phyloP scores from a whole-genome alignment of 2,329 filamentous ascomycete species.

The Trichoderma arundinaceum region DNA sequence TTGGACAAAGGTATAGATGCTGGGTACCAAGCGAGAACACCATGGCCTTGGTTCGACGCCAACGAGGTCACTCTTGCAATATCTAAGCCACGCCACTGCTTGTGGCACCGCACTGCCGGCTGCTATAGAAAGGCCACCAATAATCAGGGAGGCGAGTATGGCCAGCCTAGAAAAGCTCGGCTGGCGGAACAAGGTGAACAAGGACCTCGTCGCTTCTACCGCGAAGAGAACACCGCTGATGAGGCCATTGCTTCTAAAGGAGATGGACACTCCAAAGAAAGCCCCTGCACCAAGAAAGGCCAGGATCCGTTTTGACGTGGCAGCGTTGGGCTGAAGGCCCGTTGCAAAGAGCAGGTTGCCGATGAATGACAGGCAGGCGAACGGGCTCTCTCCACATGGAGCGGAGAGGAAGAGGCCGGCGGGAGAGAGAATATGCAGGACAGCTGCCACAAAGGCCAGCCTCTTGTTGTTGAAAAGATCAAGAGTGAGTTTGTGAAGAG shows the following conservation, averaged over 20 bases:
- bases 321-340: slow-evolving; percentile 42
- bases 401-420: slow-evolving; percentile 89
- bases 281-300: slow-evolving; percentile 67
- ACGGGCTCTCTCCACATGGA: slow-evolving; percentile 81
- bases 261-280: slow-evolving; percentile 73
- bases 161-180: slow-evolving; percentile 50
- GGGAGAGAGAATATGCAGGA: slow-evolving; percentile 82
- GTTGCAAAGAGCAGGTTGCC: slow-evolving; percentile 74
- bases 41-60: slow-evolving; percentile 63
- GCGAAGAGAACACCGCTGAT: slow-evolving; percentile 80
- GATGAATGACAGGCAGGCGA: slow-evolving; percentile 75
- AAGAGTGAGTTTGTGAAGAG: slow-evolving; percentile 70
- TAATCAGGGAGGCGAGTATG: slow-evolving; percentile 62
- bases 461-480: slow-evolving; percentile 57
- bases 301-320: slow-evolving; percentile 48
- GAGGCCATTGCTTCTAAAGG: slow-evolving; percentile 84
- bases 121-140: slow-evolving; percentile 72
- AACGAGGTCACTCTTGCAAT: slow-evolving; percentile 55
- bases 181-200: slow-evolving; percentile 37
- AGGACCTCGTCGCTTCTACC: slow-evolving; percentile 58
- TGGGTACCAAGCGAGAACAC: slow-evolving; percentile 76
- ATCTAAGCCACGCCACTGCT: slow-evolving; percentile 72
- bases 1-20: slow-evolving; percentile 92
- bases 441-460: slow-evolving; percentile 71
- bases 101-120: slow-evolving; percentile 76